These are phyloP conservation scores for Phytophthora capsici DNA, from an alignment of 352 stramenopile species.

Conservation along the genomic window DNA sequence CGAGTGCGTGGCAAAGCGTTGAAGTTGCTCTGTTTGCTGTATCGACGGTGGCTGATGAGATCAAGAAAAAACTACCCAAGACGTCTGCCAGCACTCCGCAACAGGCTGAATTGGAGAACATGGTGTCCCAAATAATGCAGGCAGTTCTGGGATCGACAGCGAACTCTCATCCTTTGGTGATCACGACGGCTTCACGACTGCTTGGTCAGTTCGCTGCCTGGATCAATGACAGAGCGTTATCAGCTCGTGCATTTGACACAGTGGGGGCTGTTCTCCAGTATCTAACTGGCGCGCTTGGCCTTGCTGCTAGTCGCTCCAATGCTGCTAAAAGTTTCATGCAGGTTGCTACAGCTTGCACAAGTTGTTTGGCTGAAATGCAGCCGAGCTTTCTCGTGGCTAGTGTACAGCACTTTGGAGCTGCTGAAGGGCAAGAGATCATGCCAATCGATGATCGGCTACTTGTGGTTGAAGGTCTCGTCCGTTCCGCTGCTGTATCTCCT, in stretches of 20 bases:
- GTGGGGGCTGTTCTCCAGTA: conserved; percentile 59
- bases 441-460: conserved; percentile 62
- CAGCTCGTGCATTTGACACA: conserved; percentile 42
- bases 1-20: conserved; percentile 53
- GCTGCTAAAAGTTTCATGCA: conserved; percentile 82
- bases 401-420: conserved; percentile 50
- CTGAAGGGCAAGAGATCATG: conserved; percentile 33
- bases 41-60: conserved; percentile 60
- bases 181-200: conserved; percentile 52
- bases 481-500: conserved; percentile 49
- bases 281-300: conserved; percentile 52
- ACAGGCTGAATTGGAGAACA: conserved; percentile 43
- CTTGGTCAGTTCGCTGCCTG: conserved; percentile 65
- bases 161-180: conserved; percentile 49
- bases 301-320: conserved; percentile 45
- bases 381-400: conserved; percentile 50
- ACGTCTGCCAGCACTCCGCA: conserved; percentile 21
- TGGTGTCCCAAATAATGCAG: conserved; percentile 57
- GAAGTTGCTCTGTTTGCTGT: conserved; percentile 68
- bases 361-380: conserved; percentile 53
- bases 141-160: conserved; percentile 38
- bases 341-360: conserved; percentile 55
- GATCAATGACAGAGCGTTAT: conserved; percentile 54
- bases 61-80: conserved; percentile 56
- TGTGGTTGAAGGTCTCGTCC: conserved; percentile 72